Base-by-base conservation (phyloP, 192 early-diverging fungal species). In the Spizellomyces punctatus region DNA sequence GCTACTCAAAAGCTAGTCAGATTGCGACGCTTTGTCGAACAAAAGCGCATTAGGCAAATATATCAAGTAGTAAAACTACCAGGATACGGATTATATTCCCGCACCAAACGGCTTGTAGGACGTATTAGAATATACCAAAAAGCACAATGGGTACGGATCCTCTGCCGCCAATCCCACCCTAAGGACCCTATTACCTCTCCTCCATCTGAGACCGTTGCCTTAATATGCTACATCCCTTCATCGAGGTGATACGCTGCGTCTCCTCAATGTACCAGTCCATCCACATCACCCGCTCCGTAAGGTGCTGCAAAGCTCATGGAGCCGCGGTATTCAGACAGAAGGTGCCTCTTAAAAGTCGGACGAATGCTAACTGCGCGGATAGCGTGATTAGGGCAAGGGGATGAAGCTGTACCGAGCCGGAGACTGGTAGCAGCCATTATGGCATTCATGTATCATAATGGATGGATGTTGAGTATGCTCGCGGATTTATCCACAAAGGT, bases 401-500 rank as follows among this genome's bases (percentile, higher is more conserved):
- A 47, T 19, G 69, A 63, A 6, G 42, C 59, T n/a, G 60, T 63
- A 8, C 44, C n/a, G 19, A 19, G 59, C 12, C 60, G 58, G 12
- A 45, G 48, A n/a, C 49, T 71, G 5, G 46, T 71, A 6, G 17
- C 16, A 12, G 46, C n/a, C 17, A 71, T 71, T 7, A 44, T 71
- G n/a, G 27, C n/a, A n/a, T 52, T 49, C 46, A 61, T 71, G 58
- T 36, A 49, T 14, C 44, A n/a, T 21, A 47, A 42, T 44, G 69
- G 69, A 14, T 71, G 69, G 69, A 19, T 10, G 8, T 60, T 71
- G 44, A 3, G 46, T 22, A 4, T 60, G 1, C 0, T n/a, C 6
- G 22, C 69, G 7, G 69, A 71, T 49, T 12, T 71, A n/a, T 45
- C 36, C 27, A 63, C 10, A 16, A 71, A 71, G 59, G n/a, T 17